Evolutionary conservation across 257 asterid genomes (phyloP), one percentile per base, ranked within the genome.

Genomic region (Capsicum baccatum): DNA sequence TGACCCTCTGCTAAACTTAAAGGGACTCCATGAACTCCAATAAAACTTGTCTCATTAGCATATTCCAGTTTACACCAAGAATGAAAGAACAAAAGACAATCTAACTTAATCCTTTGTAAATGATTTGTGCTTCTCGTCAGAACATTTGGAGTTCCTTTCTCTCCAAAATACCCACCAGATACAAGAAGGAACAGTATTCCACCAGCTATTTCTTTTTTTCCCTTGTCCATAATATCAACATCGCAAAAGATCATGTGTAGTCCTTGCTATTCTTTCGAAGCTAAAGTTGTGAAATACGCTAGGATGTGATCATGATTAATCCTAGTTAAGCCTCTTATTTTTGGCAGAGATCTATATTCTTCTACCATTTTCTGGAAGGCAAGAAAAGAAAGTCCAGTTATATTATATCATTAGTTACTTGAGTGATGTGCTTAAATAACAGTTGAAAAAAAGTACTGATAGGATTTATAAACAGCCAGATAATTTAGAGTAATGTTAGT

Each of bases 351-450:
- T 67, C 74, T 35, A 35, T 13, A 67, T 67, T 35, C 11, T 33
- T 67, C 74, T 67, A 35, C 74, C 50, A 67, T 67, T 35, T 66
- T 35, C 74, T 10, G 14, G 44, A 67, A 12, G n/a, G 19, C 35
- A 67, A 67, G 48, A 67, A 67, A 67, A 66, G 44, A 39, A 67
- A 67, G 74, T 35, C 33, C 48, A 67, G 74, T 13, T 33, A 67
- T 67, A 67, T 67, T 13, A 33, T 66, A 19, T 60, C 33, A 11
- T 8, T 39, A n/a, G 67, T 60, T n/a, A 60, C 35, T n/a, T 62
- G 68, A 19, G 37, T 26, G 14, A 58, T 19, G 68, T n/a, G 37
- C 68, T 62, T 62, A 19, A 62, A n/a, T 62, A 62, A 37, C 74
- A 37, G 52, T 35, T 14, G 21, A 67, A 67, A 67, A 67, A 15